Evolutionary conservation across 2,329 filamentous ascomycete species (phyloP).

Genomic region (Amesomyces nigricolor): DNA sequence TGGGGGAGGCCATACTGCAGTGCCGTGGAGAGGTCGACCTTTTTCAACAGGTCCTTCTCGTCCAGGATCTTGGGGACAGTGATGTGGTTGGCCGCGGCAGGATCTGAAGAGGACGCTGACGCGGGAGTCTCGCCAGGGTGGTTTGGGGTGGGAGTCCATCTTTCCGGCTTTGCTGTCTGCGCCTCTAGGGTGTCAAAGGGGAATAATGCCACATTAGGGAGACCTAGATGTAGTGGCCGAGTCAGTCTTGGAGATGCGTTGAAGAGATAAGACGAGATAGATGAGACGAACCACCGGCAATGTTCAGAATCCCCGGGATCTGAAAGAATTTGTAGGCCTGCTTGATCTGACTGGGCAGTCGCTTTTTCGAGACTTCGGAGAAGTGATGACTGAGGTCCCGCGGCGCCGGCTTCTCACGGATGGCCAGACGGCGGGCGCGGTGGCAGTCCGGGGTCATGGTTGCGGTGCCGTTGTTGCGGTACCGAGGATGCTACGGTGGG

Average conservation of each 20-base stretch:
- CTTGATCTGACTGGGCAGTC: slow-evolving; percentile 65
- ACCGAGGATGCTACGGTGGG: not conserved
- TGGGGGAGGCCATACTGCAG: slow-evolving; percentile 82
- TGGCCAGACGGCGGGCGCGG: not conserved
- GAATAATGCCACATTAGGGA: slow-evolving; percentile 77
- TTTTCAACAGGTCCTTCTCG: slow-evolving; percentile 54
- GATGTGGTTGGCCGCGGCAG: slow-evolving; percentile 45
- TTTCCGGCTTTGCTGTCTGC: slow-evolving; percentile 64
- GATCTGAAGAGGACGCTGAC: slow-evolving; percentile 25
- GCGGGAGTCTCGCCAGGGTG: slow-evolving; percentile 37
- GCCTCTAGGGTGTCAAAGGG: slow-evolving; percentile 89
- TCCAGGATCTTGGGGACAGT: slow-evolving; percentile 64
- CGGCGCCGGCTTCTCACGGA: slow-evolving; percentile 41
- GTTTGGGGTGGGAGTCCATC: slow-evolving; percentile 68
- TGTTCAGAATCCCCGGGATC: slow-evolving; percentile 56
- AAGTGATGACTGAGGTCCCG: slow-evolving; percentile 75
- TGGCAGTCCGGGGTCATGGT: not conserved
- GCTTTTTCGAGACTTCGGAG: slow-evolving; percentile 61
- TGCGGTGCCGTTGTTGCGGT: slow-evolving; percentile 9
- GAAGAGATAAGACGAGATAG: slow-evolving; percentile 3
- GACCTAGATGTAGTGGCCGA: slow-evolving; percentile 45
- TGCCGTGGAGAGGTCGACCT: slow-evolving; percentile 75
- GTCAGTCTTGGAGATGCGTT: not conserved
- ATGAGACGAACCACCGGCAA: slow-evolving; percentile 52
- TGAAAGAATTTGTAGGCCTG: slow-evolving; percentile 78